A percentile compares a stretch with the other conserved stretches of the same genome.
phyloP scores from a whole-genome alignment of 1,284 basidiomycete species.

The Apiotrichum sp. region DNA sequence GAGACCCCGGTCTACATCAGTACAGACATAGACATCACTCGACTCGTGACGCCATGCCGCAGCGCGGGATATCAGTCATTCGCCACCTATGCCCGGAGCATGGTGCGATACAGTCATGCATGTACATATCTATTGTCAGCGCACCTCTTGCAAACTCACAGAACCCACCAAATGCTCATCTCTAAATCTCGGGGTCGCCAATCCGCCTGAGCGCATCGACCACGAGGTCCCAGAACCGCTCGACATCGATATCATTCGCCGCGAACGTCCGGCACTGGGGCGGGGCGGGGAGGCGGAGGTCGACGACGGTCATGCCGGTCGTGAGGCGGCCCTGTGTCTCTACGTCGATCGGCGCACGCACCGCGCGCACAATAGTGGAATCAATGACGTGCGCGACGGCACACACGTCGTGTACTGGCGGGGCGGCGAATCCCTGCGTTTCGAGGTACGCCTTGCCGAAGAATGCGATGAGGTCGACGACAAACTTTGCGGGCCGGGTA shows the following conservation, averaged over 20 bases:
- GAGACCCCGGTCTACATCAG: no score
- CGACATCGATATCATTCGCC: slow-evolving; percentile 12
- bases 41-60: no score
- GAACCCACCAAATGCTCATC: no score
- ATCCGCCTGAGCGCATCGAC: slow-evolving; percentile 12
- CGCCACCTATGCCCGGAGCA: no score
- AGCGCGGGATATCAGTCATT: no score
- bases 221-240: slow-evolving; percentile 14
- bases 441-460: slow-evolving; percentile 8
- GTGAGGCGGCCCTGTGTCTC: slow-evolving; percentile 14
- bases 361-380: slow-evolving; percentile 1
- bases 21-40: no score
- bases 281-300: not conserved
- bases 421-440: slow-evolving; percentile 12
- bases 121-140: no score
- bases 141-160: no score
- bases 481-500: slow-evolving; percentile 9
- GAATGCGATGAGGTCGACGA: slow-evolving; percentile 10
- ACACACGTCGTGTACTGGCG: slow-evolving; percentile 18
- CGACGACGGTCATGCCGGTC: slow-evolving; percentile 16
- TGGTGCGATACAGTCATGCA: no score
- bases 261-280: slow-evolving; percentile 7
- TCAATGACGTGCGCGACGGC: slow-evolving; percentile 17
- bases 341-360: slow-evolving; percentile 5
- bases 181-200: slow-evolving; percentile 6